phyloP scores from a whole-genome alignment of 805 yeast genomes.

The Lachancea thermotolerans region DNA sequence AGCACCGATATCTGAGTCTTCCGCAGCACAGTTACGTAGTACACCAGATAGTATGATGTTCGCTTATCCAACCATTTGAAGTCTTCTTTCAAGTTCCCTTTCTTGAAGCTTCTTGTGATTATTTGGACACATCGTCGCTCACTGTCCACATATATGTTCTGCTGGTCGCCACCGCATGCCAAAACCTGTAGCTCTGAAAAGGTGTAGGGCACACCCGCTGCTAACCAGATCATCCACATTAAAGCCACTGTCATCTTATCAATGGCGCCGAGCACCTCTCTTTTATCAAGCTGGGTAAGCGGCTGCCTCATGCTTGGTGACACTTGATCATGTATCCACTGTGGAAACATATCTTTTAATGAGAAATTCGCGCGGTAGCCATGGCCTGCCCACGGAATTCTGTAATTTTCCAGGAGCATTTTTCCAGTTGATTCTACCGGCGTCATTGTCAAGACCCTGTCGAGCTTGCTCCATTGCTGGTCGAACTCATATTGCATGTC shows the following conservation, averaged over 20 bases:
- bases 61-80: constrained; percentile 1
- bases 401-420: too few relatives aligned
- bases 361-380: too few relatives aligned
- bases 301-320: too few relatives aligned
- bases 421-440: too few relatives aligned
- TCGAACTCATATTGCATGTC: too few relatives aligned
- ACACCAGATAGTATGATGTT: background rate
- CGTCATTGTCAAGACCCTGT: too few relatives aligned
- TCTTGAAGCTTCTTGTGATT: background rate
- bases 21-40: background rate
- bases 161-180: constrained; percentile 5
- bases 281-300: too few relatives aligned
- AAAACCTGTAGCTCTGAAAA: constrained; percentile 4
- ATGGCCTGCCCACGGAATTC: too few relatives aligned
- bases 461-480: too few relatives aligned
- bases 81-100: background rate
- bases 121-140: background rate
- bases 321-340: too few relatives aligned
- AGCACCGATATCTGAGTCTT: background rate
- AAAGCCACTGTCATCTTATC: constrained; percentile 2
- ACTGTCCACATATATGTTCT: constrained; percentile 3
- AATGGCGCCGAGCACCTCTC: constrained; percentile 4
- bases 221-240: constrained; percentile 8
- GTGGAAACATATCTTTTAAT: too few relatives aligned
- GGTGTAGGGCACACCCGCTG: constrained; percentile 5